Evolutionary conservation across 2,329 filamentous ascomycete genomes (phyloP), one percentile per base, ranked within the genome.

Genomic region (Cordyceps farinosa): DNA sequence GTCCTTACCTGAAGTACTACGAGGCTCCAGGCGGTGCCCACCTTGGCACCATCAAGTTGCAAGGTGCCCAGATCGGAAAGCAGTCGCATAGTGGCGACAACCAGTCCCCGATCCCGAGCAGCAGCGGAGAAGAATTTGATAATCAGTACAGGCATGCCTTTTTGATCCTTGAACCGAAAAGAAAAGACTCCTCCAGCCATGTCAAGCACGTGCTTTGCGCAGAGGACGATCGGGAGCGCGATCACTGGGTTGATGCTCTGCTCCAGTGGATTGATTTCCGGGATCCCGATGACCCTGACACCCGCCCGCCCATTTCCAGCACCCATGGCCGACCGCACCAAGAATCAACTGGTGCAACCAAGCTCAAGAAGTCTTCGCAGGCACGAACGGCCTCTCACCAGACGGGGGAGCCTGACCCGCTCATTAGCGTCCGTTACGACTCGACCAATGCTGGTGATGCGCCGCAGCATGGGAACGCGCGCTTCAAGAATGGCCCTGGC

Each of bases 101-200:
- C 61, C 82, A 86, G 38, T 87, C 90, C 15, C 86, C 88, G 5
- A 82, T 84, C n/a, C 80, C 81, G 4, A 74, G 71, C 1, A 71
- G 76, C 27, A 78, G 70, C 62, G 82, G 86, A 22, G 92, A 96
- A 51, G 92, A 97, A 61, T 79, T 86, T 54, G 95, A 98, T 65
- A 96, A 96, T 71, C 92, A 98, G 74, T 99, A 97, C 73, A 90
- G 95, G 6, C 95, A 99, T 77, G 95, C 95, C 0, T 99, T 99
- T 78, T 80, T 98, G 52, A 90, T 99, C 61, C 75, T 98, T 59
- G 95, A 99, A 72, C 94, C 94, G 1, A 99, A 99, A 80, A 92
- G 92, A 75, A 98, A 97, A 76, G 95, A 99, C 72, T 92, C 92
- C 0, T 88, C 83, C 29, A 92, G 90, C 68, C 84, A 94, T 60